A percentile compares a stretch with the other conserved stretches of the same genome.
Evolutionary conservation across 1,284 basidiomycete species (phyloP).

Genomic region (Trametes polyzona): DNA sequence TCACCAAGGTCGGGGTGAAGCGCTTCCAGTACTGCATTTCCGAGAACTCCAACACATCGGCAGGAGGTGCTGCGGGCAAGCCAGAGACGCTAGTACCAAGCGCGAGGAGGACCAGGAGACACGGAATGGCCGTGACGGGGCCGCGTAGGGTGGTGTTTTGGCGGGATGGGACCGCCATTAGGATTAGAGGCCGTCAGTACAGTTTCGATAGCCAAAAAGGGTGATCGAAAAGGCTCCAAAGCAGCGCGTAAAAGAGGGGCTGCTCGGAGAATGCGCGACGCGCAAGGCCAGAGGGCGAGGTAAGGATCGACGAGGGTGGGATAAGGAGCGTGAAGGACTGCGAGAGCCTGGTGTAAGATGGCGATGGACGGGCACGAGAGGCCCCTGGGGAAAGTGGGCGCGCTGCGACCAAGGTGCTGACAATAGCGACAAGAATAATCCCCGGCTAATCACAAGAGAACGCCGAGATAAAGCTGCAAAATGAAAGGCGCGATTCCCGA

Average conservation of each 20-base stretch:
- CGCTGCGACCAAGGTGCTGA: slow-evolving; percentile 1
- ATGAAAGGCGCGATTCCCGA: slow-evolving; percentile 13
- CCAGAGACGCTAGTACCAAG: slow-evolving; percentile 6
- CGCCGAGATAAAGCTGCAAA: slow-evolving; percentile 13
- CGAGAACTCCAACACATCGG: neutral
- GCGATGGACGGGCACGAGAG: neutral
- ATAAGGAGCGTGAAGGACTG: slow-evolving; percentile 16
- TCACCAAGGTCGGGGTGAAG: slow-evolving; percentile 35
- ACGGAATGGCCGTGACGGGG: slow-evolving; percentile 16
- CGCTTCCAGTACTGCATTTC: slow-evolving; percentile 13
- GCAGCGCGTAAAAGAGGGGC: slow-evolving; percentile 5
- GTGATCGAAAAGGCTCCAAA: neutral
- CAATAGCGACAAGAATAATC: slow-evolving; percentile 7
- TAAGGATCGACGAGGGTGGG: slow-evolving; percentile 24
- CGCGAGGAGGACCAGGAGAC: slow-evolving; percentile 15
- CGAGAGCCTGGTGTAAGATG: neutral
- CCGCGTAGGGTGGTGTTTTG: slow-evolving; percentile 7
- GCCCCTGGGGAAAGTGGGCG: neutral
- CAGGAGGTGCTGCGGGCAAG: slow-evolving; percentile 4
- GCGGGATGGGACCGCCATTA: slow-evolving; percentile 25
- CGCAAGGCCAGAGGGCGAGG: neutral
- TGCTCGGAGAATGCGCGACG: slow-evolving; percentile 13
- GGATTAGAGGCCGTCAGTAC: slow-evolving; percentile 12
- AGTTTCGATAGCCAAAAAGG: slow-evolving; percentile 6
- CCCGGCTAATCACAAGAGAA: slow-evolving; percentile 10